A percentile compares a stretch with the other conserved stretches of the same genome.
phyloP scores from a whole-genome alignment of 768 basidiomycete species.

The Mycena belliarum region DNA sequence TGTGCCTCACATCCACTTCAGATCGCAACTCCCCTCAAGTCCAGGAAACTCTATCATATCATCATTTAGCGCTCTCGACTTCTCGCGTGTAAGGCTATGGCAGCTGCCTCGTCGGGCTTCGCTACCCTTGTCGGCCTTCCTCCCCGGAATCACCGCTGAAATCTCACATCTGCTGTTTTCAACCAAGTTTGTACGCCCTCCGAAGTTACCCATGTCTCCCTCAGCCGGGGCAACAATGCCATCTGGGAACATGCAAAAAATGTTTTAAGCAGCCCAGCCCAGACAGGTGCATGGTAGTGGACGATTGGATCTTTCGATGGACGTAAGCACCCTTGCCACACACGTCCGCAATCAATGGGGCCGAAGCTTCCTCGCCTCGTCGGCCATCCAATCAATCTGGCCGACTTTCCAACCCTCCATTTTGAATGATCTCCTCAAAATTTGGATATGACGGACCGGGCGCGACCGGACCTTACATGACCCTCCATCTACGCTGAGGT shows the following conservation, averaged over 20 bases:
- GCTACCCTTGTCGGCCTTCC: conserved; percentile 46
- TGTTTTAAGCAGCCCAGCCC: conserved; percentile 29
- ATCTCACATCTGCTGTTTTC: conserved; percentile 37
- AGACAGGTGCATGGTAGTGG: conserved; percentile 44
- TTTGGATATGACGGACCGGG: conserved; percentile 34
- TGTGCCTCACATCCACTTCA: conserved; percentile 13
- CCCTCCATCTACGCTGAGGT: conserved; percentile 49
- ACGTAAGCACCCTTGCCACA: conserved; percentile 27
- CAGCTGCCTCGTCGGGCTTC: conserved; percentile 40
- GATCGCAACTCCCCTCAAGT: conserved; percentile 30
- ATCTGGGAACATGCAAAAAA: conserved; percentile 41
- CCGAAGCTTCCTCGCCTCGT: conserved; percentile 40
- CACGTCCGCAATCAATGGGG: not conserved
- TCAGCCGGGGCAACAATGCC: conserved; percentile 26
- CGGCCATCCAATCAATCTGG: conserved; percentile 42
- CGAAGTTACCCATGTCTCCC: conserved; percentile 36
- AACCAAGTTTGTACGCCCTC: conserved; percentile 41
- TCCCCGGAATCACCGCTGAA: conserved; percentile 40
- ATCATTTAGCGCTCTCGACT: conserved; percentile 43
- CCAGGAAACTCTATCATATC: conserved; percentile 47
- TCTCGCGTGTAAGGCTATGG: conserved; percentile 46
- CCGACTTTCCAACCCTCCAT: conserved; percentile 36
- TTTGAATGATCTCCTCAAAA: conserved; percentile 38
- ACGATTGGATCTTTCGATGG: conserved; percentile 47
- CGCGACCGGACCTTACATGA: conserved; percentile 42